These are phyloP conservation scores for Fonsecaea multimorphosa DNA, from an alignment of 2,329 filamentous ascomycete genomes.

Conservation along the genomic window DNA sequence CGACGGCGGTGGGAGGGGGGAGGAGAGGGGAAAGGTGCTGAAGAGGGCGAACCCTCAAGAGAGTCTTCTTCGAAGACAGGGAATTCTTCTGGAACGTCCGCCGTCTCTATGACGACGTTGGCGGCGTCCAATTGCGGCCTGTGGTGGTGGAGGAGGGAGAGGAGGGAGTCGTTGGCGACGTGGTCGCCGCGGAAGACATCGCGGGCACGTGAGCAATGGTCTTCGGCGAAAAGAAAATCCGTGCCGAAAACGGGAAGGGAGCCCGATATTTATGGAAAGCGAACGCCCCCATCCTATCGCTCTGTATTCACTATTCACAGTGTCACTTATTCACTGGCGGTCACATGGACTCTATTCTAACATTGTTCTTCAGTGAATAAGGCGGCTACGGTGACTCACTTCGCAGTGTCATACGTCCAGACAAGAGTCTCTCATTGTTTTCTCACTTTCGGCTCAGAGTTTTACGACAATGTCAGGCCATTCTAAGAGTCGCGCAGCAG, in stretches of 20 bases:
- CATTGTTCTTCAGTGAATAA: conserved; percentile 8
- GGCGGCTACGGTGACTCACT: neutral
- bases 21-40: conserved; percentile 19
- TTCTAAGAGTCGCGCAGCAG: conserved; percentile 44
- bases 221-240: conserved; percentile 29
- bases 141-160: conserved; percentile 11
- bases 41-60: conserved; percentile 20
- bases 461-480: conserved; percentile 28
- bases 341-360: conserved; percentile 13
- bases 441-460: conserved; percentile 15
- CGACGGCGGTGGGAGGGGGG: conserved; percentile 25
- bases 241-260: conserved; percentile 4
- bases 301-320: conserved; percentile 7
- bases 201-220: conserved; percentile 3
- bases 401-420: neutral
- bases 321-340: conserved; percentile 11
- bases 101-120: conserved; percentile 18
- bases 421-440: conserved; percentile 5
- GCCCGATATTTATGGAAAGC: conserved; percentile 21
- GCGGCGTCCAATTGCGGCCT: conserved; percentile 19
- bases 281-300: neutral
- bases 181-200: conserved; percentile 15
- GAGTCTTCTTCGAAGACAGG: conserved; percentile 33
- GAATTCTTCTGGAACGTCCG: conserved; percentile 27
- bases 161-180: conserved; percentile 16